These are phyloP conservation scores for Caloboletus inedulis DNA, from an alignment of 1,284 basidiomycete genomes.

Conservation along the genomic window DNA sequence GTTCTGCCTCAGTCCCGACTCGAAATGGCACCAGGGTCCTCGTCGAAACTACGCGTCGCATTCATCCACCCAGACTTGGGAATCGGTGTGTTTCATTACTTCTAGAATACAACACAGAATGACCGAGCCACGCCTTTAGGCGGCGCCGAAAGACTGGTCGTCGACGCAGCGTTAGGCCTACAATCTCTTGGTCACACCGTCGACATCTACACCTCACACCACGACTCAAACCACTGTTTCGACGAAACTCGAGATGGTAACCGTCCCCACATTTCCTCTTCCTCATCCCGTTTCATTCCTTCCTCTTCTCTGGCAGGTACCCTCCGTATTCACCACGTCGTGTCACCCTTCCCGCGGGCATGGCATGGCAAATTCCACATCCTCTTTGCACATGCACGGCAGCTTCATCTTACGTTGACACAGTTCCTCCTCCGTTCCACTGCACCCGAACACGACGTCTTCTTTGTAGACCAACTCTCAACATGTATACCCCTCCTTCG, in stretches of 20 bases:
- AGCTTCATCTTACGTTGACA: constrained; percentile 69
- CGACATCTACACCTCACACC: constrained; percentile 93
- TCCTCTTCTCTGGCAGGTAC: constrained; percentile 54
- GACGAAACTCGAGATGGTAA: constrained; percentile 87
- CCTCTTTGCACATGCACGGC: constrained; percentile 84
- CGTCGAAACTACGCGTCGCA: constrained; percentile 51
- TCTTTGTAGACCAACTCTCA: constrained; percentile 93
- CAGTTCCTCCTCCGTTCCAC: constrained; percentile 51
- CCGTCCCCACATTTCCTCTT: constrained; percentile 13
- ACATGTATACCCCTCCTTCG: constrained; percentile 87
- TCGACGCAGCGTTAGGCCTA: constrained; percentile 91
- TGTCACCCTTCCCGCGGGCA: constrained; percentile 77
- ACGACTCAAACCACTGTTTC: constrained; percentile 83
- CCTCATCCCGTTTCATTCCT: background rate
- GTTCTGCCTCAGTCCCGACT: no score
- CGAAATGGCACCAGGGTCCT: constrained; percentile 9
- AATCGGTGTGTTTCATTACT: constrained; percentile 64
- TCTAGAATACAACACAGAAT: background rate
- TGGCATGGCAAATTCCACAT: constrained; percentile 80
- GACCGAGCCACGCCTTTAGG: constrained; percentile 47
- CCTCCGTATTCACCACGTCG: constrained; percentile 76
- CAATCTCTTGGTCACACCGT: constrained; percentile 85
- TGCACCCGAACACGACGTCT: constrained; percentile 70
- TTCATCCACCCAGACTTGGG: constrained; percentile 96
- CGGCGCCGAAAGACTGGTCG: constrained; percentile 91